Base-by-base conservation (phyloP, 1,284 basidiomycete genomes). In the Thelephora terrestris region DNA sequence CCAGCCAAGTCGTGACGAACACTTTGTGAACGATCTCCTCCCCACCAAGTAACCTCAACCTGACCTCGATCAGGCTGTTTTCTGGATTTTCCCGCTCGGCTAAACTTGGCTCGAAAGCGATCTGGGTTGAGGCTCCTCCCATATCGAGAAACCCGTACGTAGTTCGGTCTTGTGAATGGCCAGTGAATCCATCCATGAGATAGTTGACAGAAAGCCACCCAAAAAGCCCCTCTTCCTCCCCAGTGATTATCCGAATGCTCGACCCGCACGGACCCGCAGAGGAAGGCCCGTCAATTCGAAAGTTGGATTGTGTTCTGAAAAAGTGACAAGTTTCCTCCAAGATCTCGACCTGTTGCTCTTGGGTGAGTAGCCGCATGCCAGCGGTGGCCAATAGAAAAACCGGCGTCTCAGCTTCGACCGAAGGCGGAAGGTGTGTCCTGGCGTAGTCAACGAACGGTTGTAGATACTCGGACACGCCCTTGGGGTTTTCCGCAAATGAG, bases 161-260 rank as follows among this genome's bases (percentile, higher is more conserved):
- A 29, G 90, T 89, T 50, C 70, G 73, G 54, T 75, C 70, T 38
- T 71, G 63, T 54, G 69, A 71, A 43, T 77, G 71, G 14, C 79
- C 79, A 14, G 75, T 74, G 62, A 99, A 99, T 2, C 94, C 95
- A 61, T 99, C 91, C 92, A 98, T 96, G 40, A 99, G 82, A 64
- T 99, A 99, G 65, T 99, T 99, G 61, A 98, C 91, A 0, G 94
- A 91, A 48, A 99, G 91, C 96, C 96, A 99, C 2, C 96, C 96
- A 64, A 95, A 96, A 43, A 98, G 69, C 0, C 96, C 96, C 62
- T 99, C 96, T 64, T 99, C 95, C 66, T 99, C 94, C 46, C 96
- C 96, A 1, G 91, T 89, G 59, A 99, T 99, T 57, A 99, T 91
- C 50, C 90, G 82, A 2, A 99, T 83, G 57, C 88, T 93, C 47